Percentiles rank a stretch among this genome's conserved stretches.
These are phyloP conservation scores for Telfairia occidentalis DNA, from an alignment of 331 rosid genomes.

Conservation along the genomic window DNA sequence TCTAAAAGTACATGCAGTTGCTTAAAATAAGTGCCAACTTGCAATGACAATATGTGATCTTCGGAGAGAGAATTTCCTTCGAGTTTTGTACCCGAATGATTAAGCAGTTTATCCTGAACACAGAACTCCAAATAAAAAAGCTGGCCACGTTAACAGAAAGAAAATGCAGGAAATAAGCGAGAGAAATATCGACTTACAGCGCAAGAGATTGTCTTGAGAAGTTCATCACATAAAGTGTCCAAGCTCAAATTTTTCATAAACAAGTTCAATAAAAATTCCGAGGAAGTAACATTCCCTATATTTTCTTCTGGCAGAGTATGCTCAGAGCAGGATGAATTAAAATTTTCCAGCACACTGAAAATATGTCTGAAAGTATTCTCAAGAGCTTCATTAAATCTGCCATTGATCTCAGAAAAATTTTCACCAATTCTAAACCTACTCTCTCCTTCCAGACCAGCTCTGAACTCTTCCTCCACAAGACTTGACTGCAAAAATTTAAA, in stretches of 20 bases:
- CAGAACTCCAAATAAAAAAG: conserved; percentile 8
- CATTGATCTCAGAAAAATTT: conserved; percentile 18
- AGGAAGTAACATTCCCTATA: conserved; percentile 34
- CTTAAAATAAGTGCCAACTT: conserved; percentile 33
- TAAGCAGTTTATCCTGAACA: conserved; percentile 51
- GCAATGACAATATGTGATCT: conserved; percentile 6
- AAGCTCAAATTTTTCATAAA: conserved; percentile 36
- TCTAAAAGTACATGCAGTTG: conserved; percentile 34
- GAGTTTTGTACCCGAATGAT: conserved; percentile 19
- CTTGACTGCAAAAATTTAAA: conserved; percentile 34
- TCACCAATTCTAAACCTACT: conserved; percentile 9
- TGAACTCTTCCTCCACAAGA: conserved; percentile 45
- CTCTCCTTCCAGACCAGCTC: conserved; percentile 15
- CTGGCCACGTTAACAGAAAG: conserved; percentile 3
- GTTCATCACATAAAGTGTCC: conserved; percentile 37
- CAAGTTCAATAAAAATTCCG: conserved; percentile 39
- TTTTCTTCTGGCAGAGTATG: conserved; percentile 27
- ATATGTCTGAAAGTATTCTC: conserved; percentile 34
- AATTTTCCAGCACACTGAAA: conserved; percentile 28
- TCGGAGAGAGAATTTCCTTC: neutral
- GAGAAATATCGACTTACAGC: conserved; percentile 41
- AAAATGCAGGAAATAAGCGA: neutral
- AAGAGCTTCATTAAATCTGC: conserved; percentile 33
- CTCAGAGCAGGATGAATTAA: conserved; percentile 23
- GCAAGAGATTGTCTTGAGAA: conserved; percentile 31